Evolutionary conservation across 352 stramenopile species (phyloP), one percentile per base, ranked within the genome.

Genomic region (Globisporangium nagaii): DNA sequence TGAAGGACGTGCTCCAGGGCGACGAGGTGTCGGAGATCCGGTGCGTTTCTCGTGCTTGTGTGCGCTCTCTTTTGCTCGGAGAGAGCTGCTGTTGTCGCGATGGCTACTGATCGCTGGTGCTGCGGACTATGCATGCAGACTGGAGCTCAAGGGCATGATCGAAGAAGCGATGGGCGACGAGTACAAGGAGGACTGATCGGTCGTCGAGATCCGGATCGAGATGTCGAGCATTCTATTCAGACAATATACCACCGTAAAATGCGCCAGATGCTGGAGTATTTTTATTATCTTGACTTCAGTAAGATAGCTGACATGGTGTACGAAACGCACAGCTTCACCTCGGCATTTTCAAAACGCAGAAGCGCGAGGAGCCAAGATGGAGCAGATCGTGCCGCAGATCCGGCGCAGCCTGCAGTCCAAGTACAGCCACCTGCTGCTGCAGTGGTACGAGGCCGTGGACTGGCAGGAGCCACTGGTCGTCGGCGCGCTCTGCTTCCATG

Each of bases 71-170:
- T 34, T 28, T 19, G 27, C 25, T 35, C 52, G 4, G 40, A 30
- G 3, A 24, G 7, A 20, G n/a, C 11, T 17, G 11, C 2, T 39
- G 1, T 9, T 54, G 25, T 17, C 20, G 27, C 30, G 54, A 15
- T 37, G 50, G 28, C 1, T 58, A 15, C 12, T 13, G 19, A 2
- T 41, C 3, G 36, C 6, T 39, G 34, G 34, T 39, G 9, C n/a
- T n/a, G n/a, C n/a, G n/a, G n/a, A n/a, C n/a, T n/a, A n/a, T 39
- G 34, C 13, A 40, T 28, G 45, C 53, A 86, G 79, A 45, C 68
- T 94, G 41, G 84, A 92, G 54, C 65, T 92, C 22, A 94, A 94
- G 72, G 84, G 84, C n/a, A 92, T 90, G 79, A 94, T 94, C 40
- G 81, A 94, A 63, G 84, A 94, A 41, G 66, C 77, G 22, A 94